Percentiles rank a stretch among this genome's conserved stretches.
Conservation (phyloP, 805 yeast species). For the Kodamaea kaohsiungensis region DNA sequence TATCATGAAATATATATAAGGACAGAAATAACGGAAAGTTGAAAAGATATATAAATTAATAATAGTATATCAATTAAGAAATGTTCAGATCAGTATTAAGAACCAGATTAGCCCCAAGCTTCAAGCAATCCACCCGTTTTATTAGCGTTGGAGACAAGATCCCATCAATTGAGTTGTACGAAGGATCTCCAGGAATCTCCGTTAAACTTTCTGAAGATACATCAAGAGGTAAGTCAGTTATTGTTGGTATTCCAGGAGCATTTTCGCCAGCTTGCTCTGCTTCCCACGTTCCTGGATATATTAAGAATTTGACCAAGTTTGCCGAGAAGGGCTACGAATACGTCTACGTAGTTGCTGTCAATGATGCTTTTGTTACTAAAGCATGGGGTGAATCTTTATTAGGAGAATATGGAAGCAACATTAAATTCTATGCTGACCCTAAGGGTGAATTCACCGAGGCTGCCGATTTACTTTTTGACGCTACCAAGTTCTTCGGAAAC, state of each 20-base stretch:
- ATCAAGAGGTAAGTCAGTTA: constrained; percentile 33
- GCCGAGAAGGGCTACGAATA: constrained; percentile 64
- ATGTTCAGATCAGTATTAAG: constrained; percentile 9
- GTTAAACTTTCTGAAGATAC: constrained; percentile 54
- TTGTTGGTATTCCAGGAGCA: constrained; percentile 58
- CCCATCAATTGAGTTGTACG: constrained; percentile 58
- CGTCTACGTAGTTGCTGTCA: constrained; percentile 72
- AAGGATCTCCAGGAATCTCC: constrained; percentile 64
- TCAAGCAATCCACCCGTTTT: constrained; percentile 8
- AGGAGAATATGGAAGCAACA: constrained; percentile 24
- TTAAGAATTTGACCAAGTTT: constrained; percentile 52
- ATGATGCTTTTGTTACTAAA: constrained; percentile 81
- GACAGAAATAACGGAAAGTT: background rate
- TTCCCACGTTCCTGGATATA: constrained; percentile 72
- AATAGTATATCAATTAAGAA: background rate
- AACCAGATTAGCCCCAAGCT: constrained; percentile 3
- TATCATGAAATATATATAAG: background rate
- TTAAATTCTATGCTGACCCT: constrained; percentile 78
- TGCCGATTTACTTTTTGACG: constrained; percentile 72
- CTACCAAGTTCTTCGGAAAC: constrained; percentile 74
- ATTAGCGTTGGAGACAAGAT: constrained; percentile 55
- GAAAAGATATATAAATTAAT: no score
- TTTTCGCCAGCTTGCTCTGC: constrained; percentile 80
- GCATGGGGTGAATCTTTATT: constrained; percentile 65
- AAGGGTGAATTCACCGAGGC: constrained; percentile 66